A percentile compares a stretch with the other conserved stretches of the same genome.
Conservation (phyloP, 192 early-diverging fungal species). For the Pilobolus umbonatus region DNA sequence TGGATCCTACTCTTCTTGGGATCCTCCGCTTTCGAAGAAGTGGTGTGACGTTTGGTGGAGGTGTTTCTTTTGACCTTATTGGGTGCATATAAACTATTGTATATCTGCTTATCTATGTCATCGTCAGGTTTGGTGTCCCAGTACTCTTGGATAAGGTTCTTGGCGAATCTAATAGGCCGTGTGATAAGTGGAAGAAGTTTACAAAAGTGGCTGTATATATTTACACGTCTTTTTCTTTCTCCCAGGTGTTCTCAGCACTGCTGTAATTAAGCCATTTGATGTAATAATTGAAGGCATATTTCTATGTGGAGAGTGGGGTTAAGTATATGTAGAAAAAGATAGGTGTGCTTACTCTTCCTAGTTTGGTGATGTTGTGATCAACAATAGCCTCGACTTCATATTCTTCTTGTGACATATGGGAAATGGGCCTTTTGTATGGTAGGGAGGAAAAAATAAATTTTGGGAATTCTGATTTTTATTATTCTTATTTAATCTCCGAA, state of each 20-base stretch:
- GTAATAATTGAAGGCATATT: not conserved
- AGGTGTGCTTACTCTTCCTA: not conserved
- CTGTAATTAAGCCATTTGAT: slow-evolving; percentile 15
- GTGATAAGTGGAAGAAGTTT: no score
- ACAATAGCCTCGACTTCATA: slow-evolving; percentile 16
- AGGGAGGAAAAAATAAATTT: not conserved
- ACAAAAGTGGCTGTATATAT: not conserved
- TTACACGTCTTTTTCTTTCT: slow-evolving; percentile 10
- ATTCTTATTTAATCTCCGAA: not conserved
- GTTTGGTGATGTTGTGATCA: slow-evolving; percentile 4
- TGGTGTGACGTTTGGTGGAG: not conserved
- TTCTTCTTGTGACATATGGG: not conserved
- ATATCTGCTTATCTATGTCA: slow-evolving; percentile 1
- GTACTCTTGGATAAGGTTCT: not conserved
- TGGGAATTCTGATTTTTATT: not conserved
- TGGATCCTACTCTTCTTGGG: not conserved
- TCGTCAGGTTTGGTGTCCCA: not conserved
- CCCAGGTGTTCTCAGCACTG: slow-evolving; percentile 11
- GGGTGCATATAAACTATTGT: not conserved
- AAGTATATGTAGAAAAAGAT: not conserved
- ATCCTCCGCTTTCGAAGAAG: not conserved
- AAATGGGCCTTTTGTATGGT: not conserved
- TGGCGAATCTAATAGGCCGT: not conserved
- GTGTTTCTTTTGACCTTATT: not conserved
- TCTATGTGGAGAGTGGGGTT: no score